phyloP scores from a whole-genome alignment of 176 grass and related monocot genomes.

The Elaeis guineensis region DNA sequence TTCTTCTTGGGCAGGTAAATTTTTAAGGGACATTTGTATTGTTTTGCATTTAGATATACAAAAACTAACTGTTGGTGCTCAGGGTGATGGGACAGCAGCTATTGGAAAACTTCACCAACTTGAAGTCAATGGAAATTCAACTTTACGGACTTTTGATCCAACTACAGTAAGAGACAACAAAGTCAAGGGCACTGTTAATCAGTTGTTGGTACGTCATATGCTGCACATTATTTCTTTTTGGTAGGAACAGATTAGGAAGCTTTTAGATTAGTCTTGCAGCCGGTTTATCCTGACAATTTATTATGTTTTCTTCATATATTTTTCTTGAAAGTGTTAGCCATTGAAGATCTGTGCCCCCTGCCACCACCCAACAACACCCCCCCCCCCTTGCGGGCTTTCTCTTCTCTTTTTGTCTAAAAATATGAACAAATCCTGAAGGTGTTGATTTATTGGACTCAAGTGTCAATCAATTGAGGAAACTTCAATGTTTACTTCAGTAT shows the following conservation, averaged over 20 bases:
- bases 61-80: constrained; percentile 28
- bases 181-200: constrained; percentile 52
- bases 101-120: constrained; percentile 82
- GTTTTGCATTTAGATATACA: constrained; percentile 16
- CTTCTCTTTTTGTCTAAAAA: no score
- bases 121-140: constrained; percentile 54
- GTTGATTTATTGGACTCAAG: no score
- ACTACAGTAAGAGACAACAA: constrained; percentile 45
- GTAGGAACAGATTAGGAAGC: not conserved
- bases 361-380: no score
- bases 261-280: no score
- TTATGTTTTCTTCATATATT: no score
- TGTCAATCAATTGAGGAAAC: no score
- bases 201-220: constrained; percentile 63
- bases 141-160: constrained; percentile 39
- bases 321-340: no score
- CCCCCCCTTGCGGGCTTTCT: no score
- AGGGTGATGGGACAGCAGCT: constrained; percentile 52
- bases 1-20: constrained; percentile 91
- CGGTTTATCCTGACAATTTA: no score
- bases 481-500: no score
- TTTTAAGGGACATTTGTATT: constrained; percentile 11
- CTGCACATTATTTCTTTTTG: constrained; percentile 1
- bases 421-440: no score
- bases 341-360: no score